Base-by-base conservation (phyloP, 306 rosid species). In the Cucurbita moschata region DNA sequence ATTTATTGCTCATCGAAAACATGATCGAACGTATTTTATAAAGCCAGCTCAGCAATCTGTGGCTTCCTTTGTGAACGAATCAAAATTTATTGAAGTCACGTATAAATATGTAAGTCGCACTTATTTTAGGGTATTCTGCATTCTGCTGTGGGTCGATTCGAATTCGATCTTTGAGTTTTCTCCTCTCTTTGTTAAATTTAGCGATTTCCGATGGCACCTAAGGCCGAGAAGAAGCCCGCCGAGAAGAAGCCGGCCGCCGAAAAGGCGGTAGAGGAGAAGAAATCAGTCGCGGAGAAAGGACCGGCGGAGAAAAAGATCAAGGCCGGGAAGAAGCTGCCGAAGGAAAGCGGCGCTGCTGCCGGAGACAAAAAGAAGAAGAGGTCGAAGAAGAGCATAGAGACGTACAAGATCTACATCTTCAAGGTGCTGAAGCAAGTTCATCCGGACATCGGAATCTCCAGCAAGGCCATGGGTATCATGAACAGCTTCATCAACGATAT, bases 401-500 rank as follows among this genome's bases (percentile, higher is more conserved):
- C 96, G 0, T 90, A 90, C 75, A 90, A 90, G 87, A 90, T 90
- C 19, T 90, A 88, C 79, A 90, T 90, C 57, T 90, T 90, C 87
- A 90, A 88, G 86, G 96, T 90, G 0, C 38, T 90, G 47, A 90
- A 90, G 81, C 96, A 90, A 78, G 96, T 90, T 0, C 96, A 90
- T 60, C 96, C 96, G 0, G 96, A 90, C 68, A 90, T 89, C 2
- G 96, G 96, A 0, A 83, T 89, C 16, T 89, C 96, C 19, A 89
- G 92, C 82, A 89, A 89, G 74, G 96, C 96, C 9, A 89, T 89
- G 96, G 96, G 96, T 0, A 89, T 89, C 79, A 89, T 89, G 96
- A 89, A 89, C 82, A 82, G 88, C 23, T 89, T 89, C 79, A 89
- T 89, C 77, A 89, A 89, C 53, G 96, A 89, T 11, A 89, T 89